phyloP scores from a whole-genome alignment of 1,284 basidiomycete genomes.

The Cryptococcus floricola region DNA sequence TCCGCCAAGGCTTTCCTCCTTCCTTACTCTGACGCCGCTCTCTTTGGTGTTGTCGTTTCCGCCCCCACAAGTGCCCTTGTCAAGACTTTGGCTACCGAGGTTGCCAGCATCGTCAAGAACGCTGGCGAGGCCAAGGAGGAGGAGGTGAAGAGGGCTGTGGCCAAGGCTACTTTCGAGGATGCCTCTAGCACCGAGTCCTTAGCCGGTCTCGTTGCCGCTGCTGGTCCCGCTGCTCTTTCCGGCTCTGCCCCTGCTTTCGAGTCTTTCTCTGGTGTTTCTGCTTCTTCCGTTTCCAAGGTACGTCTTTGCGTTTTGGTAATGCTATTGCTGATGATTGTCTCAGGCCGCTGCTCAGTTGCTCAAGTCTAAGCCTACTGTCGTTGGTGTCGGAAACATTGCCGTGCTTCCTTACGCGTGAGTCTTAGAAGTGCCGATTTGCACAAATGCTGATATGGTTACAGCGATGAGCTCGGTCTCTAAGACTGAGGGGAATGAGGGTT shows the following conservation, averaged over 20 bases:
- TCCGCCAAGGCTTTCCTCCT: slow-evolving; percentile 69
- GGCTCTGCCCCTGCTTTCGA: slow-evolving; percentile 12
- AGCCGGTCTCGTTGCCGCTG: slow-evolving; percentile 61
- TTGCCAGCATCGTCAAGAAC: slow-evolving; percentile 62
- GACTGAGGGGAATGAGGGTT: slow-evolving; percentile 2
- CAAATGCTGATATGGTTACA: slow-evolving; percentile 8
- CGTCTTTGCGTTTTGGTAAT: slow-evolving; percentile 16
- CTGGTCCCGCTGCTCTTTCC: slow-evolving; percentile 47
- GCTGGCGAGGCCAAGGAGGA: slow-evolving; percentile 62
- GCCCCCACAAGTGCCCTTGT: slow-evolving; percentile 44
- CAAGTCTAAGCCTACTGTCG: slow-evolving; percentile 71
- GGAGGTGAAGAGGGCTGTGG: slow-evolving; percentile 71
- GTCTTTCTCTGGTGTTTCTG: slow-evolving; percentile 42
- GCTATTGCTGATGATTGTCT: neutral
- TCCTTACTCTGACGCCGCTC: slow-evolving; percentile 82
- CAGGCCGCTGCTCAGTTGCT: slow-evolving; percentile 44
- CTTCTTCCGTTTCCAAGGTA: slow-evolving; percentile 63
- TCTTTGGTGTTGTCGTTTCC: slow-evolving; percentile 71
- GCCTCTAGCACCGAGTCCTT: slow-evolving; percentile 66
- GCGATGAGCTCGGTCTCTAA: slow-evolving; percentile 77
- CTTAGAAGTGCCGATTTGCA: neutral
- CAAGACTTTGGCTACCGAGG: slow-evolving; percentile 58
- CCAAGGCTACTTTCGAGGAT: slow-evolving; percentile 79
- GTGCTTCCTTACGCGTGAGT: slow-evolving; percentile 66
- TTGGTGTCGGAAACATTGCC: slow-evolving; percentile 73